Conservation (phyloP, 2,329 filamentous ascomycete species). For the Exophiala phaeomuriformis region DNA sequence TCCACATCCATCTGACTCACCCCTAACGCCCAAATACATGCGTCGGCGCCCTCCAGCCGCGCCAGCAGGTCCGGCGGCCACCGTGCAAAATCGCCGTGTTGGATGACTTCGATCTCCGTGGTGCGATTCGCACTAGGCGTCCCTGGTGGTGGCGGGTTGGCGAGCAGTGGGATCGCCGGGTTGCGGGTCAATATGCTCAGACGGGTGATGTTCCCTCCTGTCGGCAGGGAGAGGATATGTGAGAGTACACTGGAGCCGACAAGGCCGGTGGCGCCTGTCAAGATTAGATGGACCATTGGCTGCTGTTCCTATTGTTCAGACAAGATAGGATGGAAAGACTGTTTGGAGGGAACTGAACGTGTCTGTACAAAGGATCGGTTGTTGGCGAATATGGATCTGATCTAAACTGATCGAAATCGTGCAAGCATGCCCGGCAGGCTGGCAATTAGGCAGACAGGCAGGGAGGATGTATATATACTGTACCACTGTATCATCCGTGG, state of each 20-base stretch:
- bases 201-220: constrained; percentile 45
- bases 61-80: constrained; percentile 54
- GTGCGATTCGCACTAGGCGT: constrained; percentile 42
- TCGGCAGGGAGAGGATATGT: constrained; percentile 49
- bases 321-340: no score
- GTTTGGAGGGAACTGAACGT: no score
- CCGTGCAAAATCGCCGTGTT: constrained; percentile 58
- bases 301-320: no score
- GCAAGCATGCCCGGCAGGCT: no score
- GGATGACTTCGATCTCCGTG: constrained; percentile 56
- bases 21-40: constrained; percentile 68
- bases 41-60: constrained; percentile 57
- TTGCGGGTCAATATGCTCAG: constrained; percentile 62
- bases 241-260: constrained; percentile 57
- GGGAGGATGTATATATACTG: no score
- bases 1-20: constrained; percentile 54
- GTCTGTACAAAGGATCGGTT: no score
- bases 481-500: no score
- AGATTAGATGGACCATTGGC: constrained; percentile 53
- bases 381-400: no score
- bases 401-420: no score
- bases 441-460: no score
- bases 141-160: constrained; percentile 56
- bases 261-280: constrained; percentile 62
- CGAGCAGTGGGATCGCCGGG: constrained; percentile 15